Conservation (phyloP, 352 stramenopile species). For the Phytophthora pseudosyringae region DNA sequence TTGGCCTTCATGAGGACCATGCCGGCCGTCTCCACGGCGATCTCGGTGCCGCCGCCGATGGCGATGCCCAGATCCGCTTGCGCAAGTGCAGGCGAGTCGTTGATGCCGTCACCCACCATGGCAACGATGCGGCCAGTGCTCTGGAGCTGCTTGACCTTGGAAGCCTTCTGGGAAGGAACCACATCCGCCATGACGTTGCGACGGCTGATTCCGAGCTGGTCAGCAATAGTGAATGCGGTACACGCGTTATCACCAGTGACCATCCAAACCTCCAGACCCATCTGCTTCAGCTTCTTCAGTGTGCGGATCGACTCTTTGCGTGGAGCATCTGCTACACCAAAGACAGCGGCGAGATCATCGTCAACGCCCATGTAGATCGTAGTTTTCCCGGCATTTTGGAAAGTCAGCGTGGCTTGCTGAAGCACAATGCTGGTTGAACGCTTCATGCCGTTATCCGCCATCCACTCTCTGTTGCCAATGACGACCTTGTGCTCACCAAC, state of each 20-base stretch:
- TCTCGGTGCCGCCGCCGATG: constrained; percentile 95
- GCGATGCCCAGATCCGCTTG: constrained; percentile 98
- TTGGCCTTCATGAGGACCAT: constrained; percentile 93
- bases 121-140: constrained; percentile 88
- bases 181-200: constrained; percentile 95
- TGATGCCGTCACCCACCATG: constrained; percentile 99
- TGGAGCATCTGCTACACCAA: constrained; percentile 86
- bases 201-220: constrained; percentile 93
- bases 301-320: constrained; percentile 93
- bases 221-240: constrained; percentile 94
- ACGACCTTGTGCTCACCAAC: constrained; percentile 82
- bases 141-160: constrained; percentile 93
- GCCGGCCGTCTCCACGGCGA: constrained; percentile 97
- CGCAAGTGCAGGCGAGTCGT: constrained; percentile 98
- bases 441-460: constrained; percentile 79
- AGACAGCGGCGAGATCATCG: constrained; percentile 72
- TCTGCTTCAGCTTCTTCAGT: constrained; percentile 90
- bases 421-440: constrained; percentile 75
- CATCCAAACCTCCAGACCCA: constrained; percentile 97
- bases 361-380: constrained; percentile 95
- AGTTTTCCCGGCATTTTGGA: constrained; percentile 94
- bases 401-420: constrained; percentile 76
- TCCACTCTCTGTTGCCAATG: constrained; percentile 94
- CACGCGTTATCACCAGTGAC: constrained; percentile 98
- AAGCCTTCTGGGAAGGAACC: constrained; percentile 95